Conservation (phyloP, 371 early-diverging fungal species). For the Saksenaea oblongispora region DNA sequence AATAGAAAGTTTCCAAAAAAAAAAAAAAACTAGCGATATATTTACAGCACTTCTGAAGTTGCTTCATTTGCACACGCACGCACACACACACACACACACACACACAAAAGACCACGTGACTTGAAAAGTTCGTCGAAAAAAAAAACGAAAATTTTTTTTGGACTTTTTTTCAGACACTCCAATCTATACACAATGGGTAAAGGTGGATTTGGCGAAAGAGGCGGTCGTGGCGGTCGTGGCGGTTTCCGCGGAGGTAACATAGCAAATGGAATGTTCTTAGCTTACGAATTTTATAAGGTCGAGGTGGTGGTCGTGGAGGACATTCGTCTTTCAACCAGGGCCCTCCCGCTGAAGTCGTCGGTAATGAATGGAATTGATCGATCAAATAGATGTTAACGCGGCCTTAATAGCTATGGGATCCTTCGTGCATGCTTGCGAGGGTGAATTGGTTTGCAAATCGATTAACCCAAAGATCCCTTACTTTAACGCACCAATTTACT, state of each 20-base stretch:
- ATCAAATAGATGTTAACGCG: constrained; percentile 9
- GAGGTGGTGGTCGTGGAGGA: constrained; percentile 72
- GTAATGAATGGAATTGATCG: constrained; percentile 41
- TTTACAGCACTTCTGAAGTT: too few relatives aligned
- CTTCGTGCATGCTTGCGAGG: constrained; percentile 95
- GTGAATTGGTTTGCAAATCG: constrained; percentile 95
- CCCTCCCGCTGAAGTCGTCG: constrained; percentile 78
- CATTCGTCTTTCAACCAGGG: constrained; percentile 51
- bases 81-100: too few relatives aligned
- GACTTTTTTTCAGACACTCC: background rate
- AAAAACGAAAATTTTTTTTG: background rate
- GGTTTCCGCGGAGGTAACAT: constrained; percentile 42
- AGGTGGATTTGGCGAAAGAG: constrained; percentile 52
- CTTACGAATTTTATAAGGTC: constrained; percentile 32
- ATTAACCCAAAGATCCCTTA: constrained; percentile 95
- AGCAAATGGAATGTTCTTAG: constrained; percentile 1
- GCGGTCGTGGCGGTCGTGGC: constrained; percentile 44
- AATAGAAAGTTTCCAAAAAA: too few relatives aligned
- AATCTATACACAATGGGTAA: constrained; percentile 31
- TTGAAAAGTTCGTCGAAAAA: too few relatives aligned
- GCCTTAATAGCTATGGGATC: constrained; percentile 78
- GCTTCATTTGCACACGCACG: too few relatives aligned
- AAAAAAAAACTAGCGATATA: too few relatives aligned
- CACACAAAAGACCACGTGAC: too few relatives aligned
- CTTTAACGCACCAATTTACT: constrained; percentile 98